Base-by-base conservation (phyloP, 129 eudicot genomes). In the Calendula officinalis region DNA sequence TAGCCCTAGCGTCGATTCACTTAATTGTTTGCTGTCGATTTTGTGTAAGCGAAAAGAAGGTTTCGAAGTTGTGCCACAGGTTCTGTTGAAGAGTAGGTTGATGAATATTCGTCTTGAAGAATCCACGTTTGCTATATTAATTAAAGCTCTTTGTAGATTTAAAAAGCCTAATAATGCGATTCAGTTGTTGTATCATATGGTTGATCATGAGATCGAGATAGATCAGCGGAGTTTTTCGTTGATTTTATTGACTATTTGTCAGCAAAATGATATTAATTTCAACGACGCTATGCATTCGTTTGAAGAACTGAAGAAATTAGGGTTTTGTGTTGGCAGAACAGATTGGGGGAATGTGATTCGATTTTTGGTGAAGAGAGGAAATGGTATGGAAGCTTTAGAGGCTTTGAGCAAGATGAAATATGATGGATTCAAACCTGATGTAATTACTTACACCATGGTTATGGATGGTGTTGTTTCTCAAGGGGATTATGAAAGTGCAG, bases 291-390 rank as follows among this genome's bases (percentile, higher is more conserved):
- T 73, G 74, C 53, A 65, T 2, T 74, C 79, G 60, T 33, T 83
- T 46, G 89, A 79, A 35, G 78, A 78, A 54, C 62, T 90, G 84
- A 83, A 34, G 78, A 63, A 53, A 8, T 57, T 76, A 13, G 95
- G 95, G 56, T 82, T 90, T 80, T 62, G 69, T 10, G 82, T 84
- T 0, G 70, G 38, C 5, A 66, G 59, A 62, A 61, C 36, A 40
- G 97, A 90, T 81, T 90, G 76, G 74, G 70, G 70, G 62, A 83
- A 81, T 70, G 72, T 90, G 51, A 83, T 90, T 70, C 74, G 77
- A 44, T 77, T 75, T 68, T 71, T 83, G 71, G 82, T 78, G 42
- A 75, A 51, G 56, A 64, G 54, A 4, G 86, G 76, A 35, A 81
- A 77, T 36, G 80, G 77, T 57, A 47, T 53, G 67, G 83, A 82